Base-by-base conservation (phyloP, 1,284 basidiomycete species). In the Ceratobasidium sp. region DNA sequence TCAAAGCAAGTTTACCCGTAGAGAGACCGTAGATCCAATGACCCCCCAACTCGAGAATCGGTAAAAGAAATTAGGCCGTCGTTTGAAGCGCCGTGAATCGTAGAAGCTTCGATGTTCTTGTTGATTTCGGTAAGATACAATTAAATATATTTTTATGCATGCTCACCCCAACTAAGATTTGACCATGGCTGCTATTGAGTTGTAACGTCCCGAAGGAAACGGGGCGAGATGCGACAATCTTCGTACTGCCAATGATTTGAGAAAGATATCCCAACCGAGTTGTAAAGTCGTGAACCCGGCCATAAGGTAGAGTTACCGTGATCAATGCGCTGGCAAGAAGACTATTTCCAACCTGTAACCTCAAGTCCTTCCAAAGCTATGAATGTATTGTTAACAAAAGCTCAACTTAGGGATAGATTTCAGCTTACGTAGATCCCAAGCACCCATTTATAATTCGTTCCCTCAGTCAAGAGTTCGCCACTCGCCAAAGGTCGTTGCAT, bases 361-460 rank as follows among this genome's bases (percentile, higher is more conserved):
- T 44, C 13, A 26, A 20, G 28, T 58, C 53, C 13, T 58, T 58
- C 53, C 53, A 71, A 4, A 60, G 10, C 69, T 71, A 12, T 3
- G 13, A 46, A 13, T 6, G 44, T 13, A 46, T 46, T 13, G 44
- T 6, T 46, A 46, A 46, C 44, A 13, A 46, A 13, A 46, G 13
- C n/a, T 46, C 44, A 46, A 13, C 6, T 6, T 46, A n/a, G n/a
- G 44, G 13, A 46, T 46, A 18, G 9, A 55, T 3, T 23, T 7
- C 10, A 55, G 42, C 63, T 2, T 66, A 66, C 63, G 18, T 66
- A n/a, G 18, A 66, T 7, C n/a, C 63, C 63, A 44, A 66, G 63
- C 39, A 66, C 63, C 63, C 63, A 66, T 26, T 46, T 42, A 49
- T 49, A 44, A 23, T 46, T 42, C n/a, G 1, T 28, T 20, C 28